phyloP scores from a whole-genome alignment of 1,284 basidiomycete genomes.

The Wolfiporia cocos region DNA sequence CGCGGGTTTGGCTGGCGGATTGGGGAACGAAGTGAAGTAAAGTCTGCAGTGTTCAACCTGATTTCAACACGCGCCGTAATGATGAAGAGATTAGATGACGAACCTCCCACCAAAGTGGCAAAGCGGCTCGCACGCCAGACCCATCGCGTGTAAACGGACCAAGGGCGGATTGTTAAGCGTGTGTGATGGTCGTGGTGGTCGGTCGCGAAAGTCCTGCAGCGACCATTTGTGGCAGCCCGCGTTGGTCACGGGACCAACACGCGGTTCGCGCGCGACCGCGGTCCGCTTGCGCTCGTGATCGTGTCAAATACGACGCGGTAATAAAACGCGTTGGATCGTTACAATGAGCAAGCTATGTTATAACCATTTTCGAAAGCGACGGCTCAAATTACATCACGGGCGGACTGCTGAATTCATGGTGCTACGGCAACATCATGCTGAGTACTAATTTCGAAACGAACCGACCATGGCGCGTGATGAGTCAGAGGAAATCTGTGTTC shows the following conservation, averaged over 20 bases:
- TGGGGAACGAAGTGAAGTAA: slow-evolving; percentile 77
- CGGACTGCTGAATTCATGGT: no score
- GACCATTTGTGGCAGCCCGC: slow-evolving; percentile 7
- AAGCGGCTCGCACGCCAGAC: slow-evolving; percentile 62
- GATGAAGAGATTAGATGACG: slow-evolving; percentile 14
- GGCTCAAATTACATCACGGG: no score
- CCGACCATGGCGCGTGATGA: no score
- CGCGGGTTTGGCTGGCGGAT: slow-evolving; percentile 60
- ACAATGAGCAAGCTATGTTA: no score
- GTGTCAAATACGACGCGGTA: no score
- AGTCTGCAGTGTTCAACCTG: no score
- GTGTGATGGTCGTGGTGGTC: slow-evolving; percentile 1
- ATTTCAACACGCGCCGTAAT: no score
- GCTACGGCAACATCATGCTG: no score
- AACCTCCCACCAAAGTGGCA: slow-evolving; percentile 74
- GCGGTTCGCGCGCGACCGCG: slow-evolving; percentile 18
- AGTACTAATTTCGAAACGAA: no score
- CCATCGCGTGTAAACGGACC: slow-evolving; percentile 13
- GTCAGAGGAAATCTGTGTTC: no score
- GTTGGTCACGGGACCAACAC: slow-evolving; percentile 25
- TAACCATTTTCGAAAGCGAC: no score
- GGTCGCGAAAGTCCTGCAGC: slow-evolving; percentile 9
- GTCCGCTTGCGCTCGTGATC: slow-evolving; percentile 9
- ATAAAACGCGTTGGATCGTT: no score
- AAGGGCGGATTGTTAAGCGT: slow-evolving; percentile 2